phyloP scores from a whole-genome alignment of 2,329 filamentous ascomycete species.

The Orbilia quercus region DNA sequence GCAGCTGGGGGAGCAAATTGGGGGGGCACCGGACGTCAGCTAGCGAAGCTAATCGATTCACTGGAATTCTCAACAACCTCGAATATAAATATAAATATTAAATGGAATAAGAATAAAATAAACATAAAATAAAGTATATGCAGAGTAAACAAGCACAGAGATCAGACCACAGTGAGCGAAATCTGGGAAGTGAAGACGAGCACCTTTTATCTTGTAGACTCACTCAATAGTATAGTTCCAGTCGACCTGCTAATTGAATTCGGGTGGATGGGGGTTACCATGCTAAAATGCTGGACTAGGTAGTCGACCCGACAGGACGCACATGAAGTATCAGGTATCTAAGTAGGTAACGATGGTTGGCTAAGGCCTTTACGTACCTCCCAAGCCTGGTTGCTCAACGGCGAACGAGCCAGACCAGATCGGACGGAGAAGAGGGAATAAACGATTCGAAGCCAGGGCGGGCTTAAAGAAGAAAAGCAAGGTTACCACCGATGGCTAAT shows the following conservation, averaged over 20 bases:
- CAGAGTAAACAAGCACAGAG: background rate
- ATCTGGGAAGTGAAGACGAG: conserved; percentile 15
- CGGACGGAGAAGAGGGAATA: conserved; percentile 26
- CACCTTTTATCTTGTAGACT: conserved; percentile 43
- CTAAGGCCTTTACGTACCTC: conserved; percentile 23
- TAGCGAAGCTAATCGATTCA: conserved; percentile 8
- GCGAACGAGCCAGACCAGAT: conserved; percentile 6
- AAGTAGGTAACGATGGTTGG: conserved; percentile 14
- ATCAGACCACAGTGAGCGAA: conserved; percentile 32
- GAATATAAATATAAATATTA: conserved; percentile 5
- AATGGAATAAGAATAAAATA: background rate
- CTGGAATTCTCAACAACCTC: conserved; percentile 8
- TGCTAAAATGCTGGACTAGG: conserved; percentile 34
- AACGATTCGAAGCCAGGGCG: conserved; percentile 16
- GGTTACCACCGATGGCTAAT: background rate
- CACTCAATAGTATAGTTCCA: no score
- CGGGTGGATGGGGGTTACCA: conserved; percentile 29
- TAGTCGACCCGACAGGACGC: conserved; percentile 28
- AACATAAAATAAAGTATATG: background rate
- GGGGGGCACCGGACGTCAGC: conserved; percentile 6
- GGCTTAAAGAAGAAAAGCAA: conserved; percentile 23
- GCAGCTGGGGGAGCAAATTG: conserved; percentile 15
- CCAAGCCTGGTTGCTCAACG: conserved; percentile 22
- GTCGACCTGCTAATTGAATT: background rate
- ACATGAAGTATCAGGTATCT: no score